A percentile compares a stretch with the other conserved stretches of the same genome.
phyloP scores from a whole-genome alignment of 495 filamentous ascomycete species.

The Penicillium salamii region DNA sequence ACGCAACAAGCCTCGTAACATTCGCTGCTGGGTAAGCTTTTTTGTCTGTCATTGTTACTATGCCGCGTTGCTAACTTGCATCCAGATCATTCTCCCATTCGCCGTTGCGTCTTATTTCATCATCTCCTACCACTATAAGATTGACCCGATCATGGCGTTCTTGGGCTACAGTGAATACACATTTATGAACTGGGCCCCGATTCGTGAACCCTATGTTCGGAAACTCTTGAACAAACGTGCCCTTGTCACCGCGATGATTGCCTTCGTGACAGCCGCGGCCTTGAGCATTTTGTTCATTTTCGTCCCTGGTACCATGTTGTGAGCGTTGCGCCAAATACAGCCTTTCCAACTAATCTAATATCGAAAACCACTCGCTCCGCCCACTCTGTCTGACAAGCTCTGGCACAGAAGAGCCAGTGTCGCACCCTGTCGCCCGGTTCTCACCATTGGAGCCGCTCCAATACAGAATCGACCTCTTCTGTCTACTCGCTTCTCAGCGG shows the following conservation, averaged over 20 bases:
- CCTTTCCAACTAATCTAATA: not conserved
- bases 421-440: not conserved
- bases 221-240: conserved; percentile 79
- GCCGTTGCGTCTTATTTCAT: conserved; percentile 85
- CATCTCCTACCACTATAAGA: conserved; percentile 85
- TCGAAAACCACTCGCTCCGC: conserved; percentile 6
- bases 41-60: not conserved
- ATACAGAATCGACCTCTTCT: not conserved
- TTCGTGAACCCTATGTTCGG: conserved; percentile 86
- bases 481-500: conserved; percentile 8
- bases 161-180: conserved; percentile 91
- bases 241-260: conserved; percentile 67
- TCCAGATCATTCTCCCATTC: conserved; percentile 88
- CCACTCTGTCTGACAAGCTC: not conserved
- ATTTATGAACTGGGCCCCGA: conserved; percentile 80
- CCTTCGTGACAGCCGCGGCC: conserved; percentile 70
- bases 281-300: conserved; percentile 84
- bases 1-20: conserved; percentile 69
- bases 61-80: conserved; percentile 15
- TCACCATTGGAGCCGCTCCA: not conserved
- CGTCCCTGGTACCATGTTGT: conserved; percentile 86
- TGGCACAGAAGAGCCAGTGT: not conserved
- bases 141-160: conserved; percentile 91
- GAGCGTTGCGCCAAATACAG: conserved; percentile 17
- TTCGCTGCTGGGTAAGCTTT: conserved; percentile 73